Evolutionary conservation across 129 eudicot species (phyloP), one percentile per base, ranked within the genome.

Genomic region (Arctium lappa): DNA sequence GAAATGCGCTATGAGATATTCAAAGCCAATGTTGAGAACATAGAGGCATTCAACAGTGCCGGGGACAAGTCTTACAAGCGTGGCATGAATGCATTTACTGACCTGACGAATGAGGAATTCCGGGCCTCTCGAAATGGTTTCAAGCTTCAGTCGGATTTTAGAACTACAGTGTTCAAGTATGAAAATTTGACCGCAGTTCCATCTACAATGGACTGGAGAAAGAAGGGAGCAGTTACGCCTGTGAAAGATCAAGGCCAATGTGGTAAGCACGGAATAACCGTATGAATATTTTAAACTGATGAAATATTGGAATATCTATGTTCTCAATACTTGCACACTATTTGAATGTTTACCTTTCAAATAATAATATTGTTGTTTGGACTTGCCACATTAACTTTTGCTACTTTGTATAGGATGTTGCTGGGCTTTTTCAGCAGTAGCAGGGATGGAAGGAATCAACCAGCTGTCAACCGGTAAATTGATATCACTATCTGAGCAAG

Each of bases 351-450:
- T 32, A 4, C 29, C 8, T n/a, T 60, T 60, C 29, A 5, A 44
- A 60, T n/a, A n/a, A 60, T n/a, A 60, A 60, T 16, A 60, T 60
- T 60, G 68, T 60, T 60, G 2, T 29, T 48, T 37, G 8, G 2
- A 16, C 27, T 4, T 66, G 0, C 18, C 36, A 6, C 36, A 22
- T 78, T 7, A 69, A 62, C 37, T 60, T 77, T 4, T 18, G 8
- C 2, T 0, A 62, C 7, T 16, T 27, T 37, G 72, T 76, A 83
- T 2, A 83, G 82, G 86, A 60, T 70, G 82, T 31, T 83, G 86
- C 1, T 83, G 79, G 86, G 86, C 82, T 6, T 83, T 83, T 72
- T 71, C 86, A 40, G 79, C 79, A 39, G 74, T 83, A 0, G 86
- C 86, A 11, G 79, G 82, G 0, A 72, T 70, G 3, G 78, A 83